Base-by-base conservation (phyloP, 805 yeast genomes). In the Cyberlindnera mycetangii region DNA sequence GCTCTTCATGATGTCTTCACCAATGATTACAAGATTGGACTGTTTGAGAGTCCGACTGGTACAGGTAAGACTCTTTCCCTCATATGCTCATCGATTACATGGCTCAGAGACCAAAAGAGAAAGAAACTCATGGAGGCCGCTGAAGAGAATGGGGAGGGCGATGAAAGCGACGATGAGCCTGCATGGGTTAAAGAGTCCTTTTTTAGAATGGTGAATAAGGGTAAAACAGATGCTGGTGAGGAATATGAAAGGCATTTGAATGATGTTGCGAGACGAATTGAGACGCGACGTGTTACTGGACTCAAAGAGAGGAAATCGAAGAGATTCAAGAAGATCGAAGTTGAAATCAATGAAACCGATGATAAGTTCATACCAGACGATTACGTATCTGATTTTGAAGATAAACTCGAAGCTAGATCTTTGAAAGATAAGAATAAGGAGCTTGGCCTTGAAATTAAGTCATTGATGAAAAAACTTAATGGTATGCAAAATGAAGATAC, bases 1-100 rank as follows among this genome's bases (percentile, higher is more conserved):
- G 76, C 81, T 17, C 72, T 92, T n/a, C 85, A 85, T 54, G 75
- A 75, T 19, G 73, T 86, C 1, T 69, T 90, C 15, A 69, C 70
- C 5, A 69, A 71, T 10, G 62, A 57, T 35, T 75, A 71, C 55
- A 87, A 85, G 58, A 69, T 90, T 2, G 96, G 95, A 0, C 70
- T 90, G 1, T 83, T 90, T 56, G 97, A 90, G 60, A 83, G 93
- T 45, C 98, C 98, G 0, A 90, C 98, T 0, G 98, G 98, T 7
- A 87, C 90, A 1, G 97, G 98, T 3, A 90, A 90, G 63, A 89
- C 97, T 0, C 67, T 92, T 3, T 88, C 96, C 0, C 65, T 90
- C 37, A 85, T 92, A 4, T 92, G 97, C 59, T 78, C 95, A 0
- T 70, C 92, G 0, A 74, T 90, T 76, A 78, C 90, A 0, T 90